A percentile compares a stretch with the other conserved stretches of the same genome.
Evolutionary conservation across 1,284 basidiomycete species (phyloP).

Genomic region (Afroboletus lepidellus): DNA sequence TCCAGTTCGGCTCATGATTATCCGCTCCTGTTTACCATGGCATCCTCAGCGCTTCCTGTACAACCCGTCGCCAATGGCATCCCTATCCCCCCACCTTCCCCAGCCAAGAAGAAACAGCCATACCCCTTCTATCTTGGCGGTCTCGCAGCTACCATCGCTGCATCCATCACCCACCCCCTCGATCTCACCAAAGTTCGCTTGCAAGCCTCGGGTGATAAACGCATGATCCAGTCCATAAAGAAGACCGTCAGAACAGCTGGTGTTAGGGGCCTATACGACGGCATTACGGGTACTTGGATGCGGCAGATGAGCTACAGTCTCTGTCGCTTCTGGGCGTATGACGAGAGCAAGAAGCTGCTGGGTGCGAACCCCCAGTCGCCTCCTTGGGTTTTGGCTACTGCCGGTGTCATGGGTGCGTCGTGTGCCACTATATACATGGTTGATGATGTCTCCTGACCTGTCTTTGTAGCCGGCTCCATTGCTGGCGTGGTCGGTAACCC

Average conservation of each 20-base stretch:
- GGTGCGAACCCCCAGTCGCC: constrained; percentile 46
- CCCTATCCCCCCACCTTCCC: neutral
- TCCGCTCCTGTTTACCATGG: constrained; percentile 18
- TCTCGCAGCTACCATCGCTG: constrained; percentile 34
- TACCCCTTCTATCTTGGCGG: constrained; percentile 54
- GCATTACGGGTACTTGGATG: constrained; percentile 85
- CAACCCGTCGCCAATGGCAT: constrained; percentile 14
- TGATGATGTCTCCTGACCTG: constrained; percentile 31
- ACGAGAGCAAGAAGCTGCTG: constrained; percentile 82
- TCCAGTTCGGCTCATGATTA: constrained; percentile 2
- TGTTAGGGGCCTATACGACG: constrained; percentile 77
- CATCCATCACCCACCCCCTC: constrained; percentile 53
- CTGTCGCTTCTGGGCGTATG: constrained; percentile 92
- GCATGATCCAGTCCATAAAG: constrained; percentile 75
- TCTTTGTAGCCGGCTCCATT: constrained; percentile 74
- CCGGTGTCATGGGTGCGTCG: constrained; percentile 77
- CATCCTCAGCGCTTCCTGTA: constrained; percentile 10
- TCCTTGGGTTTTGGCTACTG: constrained; percentile 76
- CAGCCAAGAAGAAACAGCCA: constrained; percentile 38
- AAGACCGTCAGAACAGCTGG: constrained; percentile 79
- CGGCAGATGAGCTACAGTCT: constrained; percentile 93
- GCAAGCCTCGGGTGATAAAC: constrained; percentile 85
- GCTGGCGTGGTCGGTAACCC: constrained; percentile 87
- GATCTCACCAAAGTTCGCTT: constrained; percentile 87
- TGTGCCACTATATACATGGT: neutral